Conservation (phyloP, 2,329 filamentous ascomycete species). For the Fonsecaea pedrosoi region DNA sequence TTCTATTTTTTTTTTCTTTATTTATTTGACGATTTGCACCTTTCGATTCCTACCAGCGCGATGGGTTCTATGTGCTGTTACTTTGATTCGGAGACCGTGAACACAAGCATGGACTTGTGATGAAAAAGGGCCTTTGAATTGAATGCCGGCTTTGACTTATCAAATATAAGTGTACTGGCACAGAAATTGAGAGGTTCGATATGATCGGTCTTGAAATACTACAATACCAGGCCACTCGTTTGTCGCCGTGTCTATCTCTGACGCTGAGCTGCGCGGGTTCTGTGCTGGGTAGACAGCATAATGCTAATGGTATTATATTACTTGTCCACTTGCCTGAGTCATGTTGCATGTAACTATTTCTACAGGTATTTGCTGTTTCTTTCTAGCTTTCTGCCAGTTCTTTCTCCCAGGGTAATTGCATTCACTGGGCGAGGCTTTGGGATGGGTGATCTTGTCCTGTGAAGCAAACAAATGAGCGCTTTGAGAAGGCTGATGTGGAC, state of each 20-base stretch:
- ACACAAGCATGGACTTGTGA: too few species aligned
- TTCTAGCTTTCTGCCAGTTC: background rate
- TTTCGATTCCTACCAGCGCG: too few species aligned
- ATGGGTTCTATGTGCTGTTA: too few species aligned
- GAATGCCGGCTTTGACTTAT: too few species aligned
- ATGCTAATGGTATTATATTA: background rate
- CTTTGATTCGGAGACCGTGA: background rate
- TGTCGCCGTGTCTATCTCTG: too few species aligned
- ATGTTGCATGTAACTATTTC: background rate
- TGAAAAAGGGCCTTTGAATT: too few species aligned
- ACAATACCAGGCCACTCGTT: too few species aligned
- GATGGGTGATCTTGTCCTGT: background rate
- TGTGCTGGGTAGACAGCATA: too few species aligned
- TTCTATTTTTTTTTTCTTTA: background rate
- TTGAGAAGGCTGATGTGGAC: background rate
- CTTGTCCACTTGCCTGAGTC: background rate
- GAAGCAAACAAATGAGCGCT: background rate
- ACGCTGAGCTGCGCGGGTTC: too few species aligned
- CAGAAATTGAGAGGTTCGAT: too few species aligned
- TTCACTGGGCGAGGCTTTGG: background rate
- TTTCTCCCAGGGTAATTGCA: background rate
- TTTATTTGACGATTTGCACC: background rate
- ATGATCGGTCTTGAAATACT: too few species aligned
- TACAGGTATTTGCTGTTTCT: background rate
- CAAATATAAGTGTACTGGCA: too few species aligned